These are phyloP conservation scores for Musa beccarii DNA, from an alignment of 176 grass and related monocot genomes.

Conservation along the genomic window DNA sequence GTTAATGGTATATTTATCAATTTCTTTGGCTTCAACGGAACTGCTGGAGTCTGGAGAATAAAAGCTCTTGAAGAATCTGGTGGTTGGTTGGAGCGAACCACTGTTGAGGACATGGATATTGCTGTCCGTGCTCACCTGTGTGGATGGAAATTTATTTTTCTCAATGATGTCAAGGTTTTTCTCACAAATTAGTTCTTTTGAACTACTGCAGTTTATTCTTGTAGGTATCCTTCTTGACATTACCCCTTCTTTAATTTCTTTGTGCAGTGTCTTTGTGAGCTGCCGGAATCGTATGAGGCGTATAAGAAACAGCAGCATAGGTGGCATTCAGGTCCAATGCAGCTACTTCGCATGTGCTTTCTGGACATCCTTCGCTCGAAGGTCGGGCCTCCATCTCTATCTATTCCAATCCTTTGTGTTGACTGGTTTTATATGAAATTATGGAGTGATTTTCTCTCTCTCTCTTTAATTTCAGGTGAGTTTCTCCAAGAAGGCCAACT, in stretches of 20 bases:
- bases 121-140: conserved; percentile 30
- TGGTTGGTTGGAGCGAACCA: conserved; percentile 31
- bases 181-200: neutral
- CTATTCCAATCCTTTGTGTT: neutral
- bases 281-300: conserved; percentile 27
- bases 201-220: neutral
- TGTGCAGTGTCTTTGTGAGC: conserved; percentile 26
- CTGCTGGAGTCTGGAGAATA: conserved; percentile 29
- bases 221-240: neutral
- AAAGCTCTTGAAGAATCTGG: conserved; percentile 31
- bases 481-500: conserved; percentile 27
- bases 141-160: conserved; percentile 32
- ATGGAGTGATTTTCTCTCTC: neutral
- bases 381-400: neutral
- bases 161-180: conserved; percentile 27
- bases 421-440: neutral
- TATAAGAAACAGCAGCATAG: conserved; percentile 30
- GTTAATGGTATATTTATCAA: conserved; percentile 26
- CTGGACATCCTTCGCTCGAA: conserved; percentile 24
- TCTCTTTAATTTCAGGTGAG: conserved; percentile 12
- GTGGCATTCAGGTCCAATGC: conserved; percentile 33
- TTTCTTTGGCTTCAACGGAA: conserved; percentile 36
- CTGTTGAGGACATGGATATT: conserved; percentile 29
- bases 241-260: neutral
- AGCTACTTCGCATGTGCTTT: conserved; percentile 27